Evolutionary conservation across 164 flowering plant genomes (phyloP), one percentile per base, ranked within the genome.

Genomic region (Stephania yunnanensis): DNA sequence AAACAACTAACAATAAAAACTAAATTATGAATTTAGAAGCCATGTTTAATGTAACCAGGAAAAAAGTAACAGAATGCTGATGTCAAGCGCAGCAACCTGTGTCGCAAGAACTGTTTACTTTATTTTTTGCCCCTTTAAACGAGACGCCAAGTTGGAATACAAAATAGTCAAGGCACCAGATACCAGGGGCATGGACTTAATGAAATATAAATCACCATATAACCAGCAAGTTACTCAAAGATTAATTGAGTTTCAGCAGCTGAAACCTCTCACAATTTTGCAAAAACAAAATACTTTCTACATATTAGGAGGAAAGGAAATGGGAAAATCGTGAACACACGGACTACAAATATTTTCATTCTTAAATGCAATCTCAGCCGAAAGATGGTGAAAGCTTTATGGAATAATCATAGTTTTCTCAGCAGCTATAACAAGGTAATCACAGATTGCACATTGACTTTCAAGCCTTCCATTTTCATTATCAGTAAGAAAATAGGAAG

Each of bases 101-200:
- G 74, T 72, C 74, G 74, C 74, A 72, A 72, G 66, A 53, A 22
- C 74, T 72, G 74, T 72, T 72, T 50, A 55, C 31, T 52, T 42
- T 44, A 36, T 36, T 9, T 72, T 58, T 72, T 15, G 58, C 68
- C 74, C 74, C 61, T n/a, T 63, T 1, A 72, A 72, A 72, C 74
- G 68, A 72, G 74, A 72, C 29, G 44, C 74, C 68, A 64, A 58
- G 74, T 67, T 72, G 61, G 42, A 42, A 30, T n/a, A 11, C 13
- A 22, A 6, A 36, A 36, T 36, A 36, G 42, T 25, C 74, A 72
- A 58, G 63, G 68, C 74, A 72, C 63, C 74, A 72, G 74, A 72
- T 72, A 72, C 74, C 74, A 36, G 45, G 63, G 74, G 74, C 74
- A 73, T 1, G 1, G 42, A 36, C 42, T 36, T 36, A 36, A 36